phyloP scores from a whole-genome alignment of 2,329 filamentous ascomycete genomes.

The Aspergillus caelatus region DNA sequence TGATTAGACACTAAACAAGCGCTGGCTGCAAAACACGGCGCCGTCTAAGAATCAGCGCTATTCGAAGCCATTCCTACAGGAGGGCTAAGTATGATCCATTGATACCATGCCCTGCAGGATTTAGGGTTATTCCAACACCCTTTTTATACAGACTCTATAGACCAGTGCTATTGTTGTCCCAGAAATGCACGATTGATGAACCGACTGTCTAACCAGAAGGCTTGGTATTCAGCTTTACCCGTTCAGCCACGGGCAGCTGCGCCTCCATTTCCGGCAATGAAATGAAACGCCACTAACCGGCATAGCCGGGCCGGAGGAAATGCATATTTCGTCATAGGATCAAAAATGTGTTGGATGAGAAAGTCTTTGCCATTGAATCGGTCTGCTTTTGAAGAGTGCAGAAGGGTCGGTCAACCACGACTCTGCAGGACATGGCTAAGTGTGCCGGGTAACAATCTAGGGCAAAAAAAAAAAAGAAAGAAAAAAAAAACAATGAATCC shows the following conservation, averaged over 20 bases:
- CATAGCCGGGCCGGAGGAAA: background rate
- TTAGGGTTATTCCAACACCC: background rate
- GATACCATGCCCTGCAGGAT: background rate
- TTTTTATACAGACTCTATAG: background rate
- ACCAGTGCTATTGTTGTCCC: background rate
- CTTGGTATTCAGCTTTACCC: background rate
- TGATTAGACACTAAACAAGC: slow-evolving; percentile 16
- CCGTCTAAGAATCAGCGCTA: slow-evolving; percentile 1
- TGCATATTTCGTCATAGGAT: background rate
- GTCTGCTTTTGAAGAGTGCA: background rate
- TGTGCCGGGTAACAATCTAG: background rate
- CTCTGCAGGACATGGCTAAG: background rate
- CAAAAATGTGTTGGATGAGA: background rate
- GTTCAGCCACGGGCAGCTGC: background rate
- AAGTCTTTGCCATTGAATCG: background rate
- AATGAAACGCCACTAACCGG: background rate
- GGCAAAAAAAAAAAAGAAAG: background rate
- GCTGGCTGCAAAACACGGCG: slow-evolving; percentile 11
- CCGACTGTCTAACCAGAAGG: background rate
- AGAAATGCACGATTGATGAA: background rate
- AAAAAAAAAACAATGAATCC: background rate
- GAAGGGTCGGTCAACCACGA: background rate
- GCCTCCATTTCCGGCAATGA: background rate
- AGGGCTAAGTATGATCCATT: background rate
- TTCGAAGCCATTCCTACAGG: background rate